Percentiles rank a stretch among this genome's conserved stretches.
phyloP scores from a whole-genome alignment of 1,139 yeast species.

The Magnusiomyces fungicola region DNA sequence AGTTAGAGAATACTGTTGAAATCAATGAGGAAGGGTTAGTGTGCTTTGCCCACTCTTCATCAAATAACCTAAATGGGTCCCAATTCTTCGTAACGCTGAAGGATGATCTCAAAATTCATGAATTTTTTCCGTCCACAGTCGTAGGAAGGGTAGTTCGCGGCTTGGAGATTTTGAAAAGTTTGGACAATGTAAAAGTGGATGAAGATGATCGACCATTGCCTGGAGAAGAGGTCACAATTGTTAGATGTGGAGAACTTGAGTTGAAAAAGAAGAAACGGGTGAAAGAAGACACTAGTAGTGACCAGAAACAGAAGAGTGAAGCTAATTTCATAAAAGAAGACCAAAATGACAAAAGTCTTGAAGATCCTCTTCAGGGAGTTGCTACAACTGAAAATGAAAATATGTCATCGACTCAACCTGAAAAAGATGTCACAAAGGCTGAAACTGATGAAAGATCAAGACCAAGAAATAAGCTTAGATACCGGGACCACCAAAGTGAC shows the following conservation, averaged over 20 bases:
- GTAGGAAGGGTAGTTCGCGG: slow-evolving; percentile 63
- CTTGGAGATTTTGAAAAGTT: slow-evolving; percentile 48
- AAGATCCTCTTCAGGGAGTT: neutral
- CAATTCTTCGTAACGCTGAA: slow-evolving; percentile 65
- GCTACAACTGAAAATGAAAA: neutral
- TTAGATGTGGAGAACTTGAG: slow-evolving; percentile 49
- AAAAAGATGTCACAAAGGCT: neutral
- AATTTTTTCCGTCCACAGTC: slow-evolving; percentile 48
- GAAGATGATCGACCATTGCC: slow-evolving; percentile 34
- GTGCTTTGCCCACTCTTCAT: slow-evolving; percentile 63
- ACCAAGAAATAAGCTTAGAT: neutral
- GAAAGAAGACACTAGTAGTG: slow-evolving; percentile 1
- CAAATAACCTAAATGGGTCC: slow-evolving; percentile 38
- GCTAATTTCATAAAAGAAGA: neutral
- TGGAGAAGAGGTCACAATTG: slow-evolving; percentile 42
- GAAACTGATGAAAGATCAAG: neutral
- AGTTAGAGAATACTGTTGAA: slow-evolving; percentile 49
- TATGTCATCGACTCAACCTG: neutral
- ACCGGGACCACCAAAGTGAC: neutral
- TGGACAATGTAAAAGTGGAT: slow-evolving; percentile 28
- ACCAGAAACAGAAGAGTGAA: slow-evolving; percentile 7
- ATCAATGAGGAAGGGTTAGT: slow-evolving; percentile 26
- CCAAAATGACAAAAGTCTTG: neutral
- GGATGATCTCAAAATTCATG: slow-evolving; percentile 26
- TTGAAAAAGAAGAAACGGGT: slow-evolving; percentile 17